Conservation (phyloP, 495 filamentous ascomycete genomes). For the Penicillium roqueforti region DNA sequence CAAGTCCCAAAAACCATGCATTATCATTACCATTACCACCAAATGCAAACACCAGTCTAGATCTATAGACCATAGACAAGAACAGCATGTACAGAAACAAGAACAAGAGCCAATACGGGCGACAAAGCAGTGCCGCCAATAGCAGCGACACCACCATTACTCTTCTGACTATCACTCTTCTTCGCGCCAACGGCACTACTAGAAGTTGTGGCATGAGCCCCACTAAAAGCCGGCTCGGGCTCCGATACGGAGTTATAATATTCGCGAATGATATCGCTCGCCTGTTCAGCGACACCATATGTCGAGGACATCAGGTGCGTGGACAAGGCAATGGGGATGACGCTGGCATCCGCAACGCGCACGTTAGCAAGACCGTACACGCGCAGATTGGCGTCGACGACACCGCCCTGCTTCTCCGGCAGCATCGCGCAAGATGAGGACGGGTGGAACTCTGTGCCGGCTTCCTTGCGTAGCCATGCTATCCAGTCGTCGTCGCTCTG, state of each 20-base stretch:
- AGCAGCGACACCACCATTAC: neutral
- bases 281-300: conserved; percentile 49
- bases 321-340: conserved; percentile 44
- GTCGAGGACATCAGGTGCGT: conserved; percentile 50
- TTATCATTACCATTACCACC: neutral
- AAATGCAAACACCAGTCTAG: neutral
- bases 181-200: neutral
- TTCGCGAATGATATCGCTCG: conserved; percentile 16
- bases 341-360: conserved; percentile 48
- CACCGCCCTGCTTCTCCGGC: conserved; percentile 42
- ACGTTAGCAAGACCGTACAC: conserved; percentile 50
- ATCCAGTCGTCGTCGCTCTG: conserved; percentile 28
- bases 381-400: conserved; percentile 44
- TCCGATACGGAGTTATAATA: neutral
- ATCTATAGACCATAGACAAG: neutral
- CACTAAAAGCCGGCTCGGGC: neutral
- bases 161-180: neutral
- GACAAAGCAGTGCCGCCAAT: neutral
- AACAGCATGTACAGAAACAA: neutral
- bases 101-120: neutral
- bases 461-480: conserved; percentile 17
- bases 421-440: conserved; percentile 51
- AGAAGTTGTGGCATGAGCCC: neutral
- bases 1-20: too few species aligned
- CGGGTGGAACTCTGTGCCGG: conserved; percentile 44